phyloP scores from a whole-genome alignment of 2,329 filamentous ascomycete species.

The Colletotrichum noveboracense region DNA sequence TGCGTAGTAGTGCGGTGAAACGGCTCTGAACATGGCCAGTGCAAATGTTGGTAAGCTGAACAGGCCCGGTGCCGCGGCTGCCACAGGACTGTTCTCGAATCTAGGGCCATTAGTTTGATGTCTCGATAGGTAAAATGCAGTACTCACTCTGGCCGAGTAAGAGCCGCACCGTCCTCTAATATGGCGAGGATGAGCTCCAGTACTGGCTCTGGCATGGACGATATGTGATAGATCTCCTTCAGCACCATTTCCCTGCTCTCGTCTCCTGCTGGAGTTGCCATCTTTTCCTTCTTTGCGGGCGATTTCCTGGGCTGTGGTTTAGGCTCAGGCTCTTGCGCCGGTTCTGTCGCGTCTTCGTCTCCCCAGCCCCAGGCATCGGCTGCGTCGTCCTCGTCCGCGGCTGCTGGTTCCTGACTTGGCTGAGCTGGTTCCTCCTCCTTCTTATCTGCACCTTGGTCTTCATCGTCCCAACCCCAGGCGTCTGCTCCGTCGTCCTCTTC shows the following conservation, averaged over 20 bases:
- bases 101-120: conserved; percentile 23
- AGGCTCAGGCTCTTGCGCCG: conserved; percentile 27
- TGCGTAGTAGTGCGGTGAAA: conserved; percentile 76
- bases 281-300: conserved; percentile 16
- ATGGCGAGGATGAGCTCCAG: conserved; percentile 68
- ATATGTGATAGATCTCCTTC: conserved; percentile 86
- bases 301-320: conserved; percentile 25
- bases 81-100: conserved; percentile 61
- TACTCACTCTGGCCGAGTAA: conserved; percentile 59
- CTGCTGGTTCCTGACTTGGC: conserved; percentile 15
- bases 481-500: conserved; percentile 57
- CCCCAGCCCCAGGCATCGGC: conserved; percentile 86
- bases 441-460: conserved; percentile 53
- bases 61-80: conserved; percentile 70
- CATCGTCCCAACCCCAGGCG: conserved; percentile 86
- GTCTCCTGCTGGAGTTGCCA: conserved; percentile 29
- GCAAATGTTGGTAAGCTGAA: conserved; percentile 75
- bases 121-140: background rate
- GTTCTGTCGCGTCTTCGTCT: conserved; percentile 62
- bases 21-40: conserved; percentile 79
- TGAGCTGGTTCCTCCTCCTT: conserved; percentile 30
- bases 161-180: conserved; percentile 63
- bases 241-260: conserved; percentile 72
- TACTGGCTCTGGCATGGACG: conserved; percentile 82
- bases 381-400: conserved; percentile 49